Evolutionary conservation across 805 yeast genomes (phyloP), one percentile per base, ranked within the genome.

Genomic region (Deakozyma indianensis): DNA sequence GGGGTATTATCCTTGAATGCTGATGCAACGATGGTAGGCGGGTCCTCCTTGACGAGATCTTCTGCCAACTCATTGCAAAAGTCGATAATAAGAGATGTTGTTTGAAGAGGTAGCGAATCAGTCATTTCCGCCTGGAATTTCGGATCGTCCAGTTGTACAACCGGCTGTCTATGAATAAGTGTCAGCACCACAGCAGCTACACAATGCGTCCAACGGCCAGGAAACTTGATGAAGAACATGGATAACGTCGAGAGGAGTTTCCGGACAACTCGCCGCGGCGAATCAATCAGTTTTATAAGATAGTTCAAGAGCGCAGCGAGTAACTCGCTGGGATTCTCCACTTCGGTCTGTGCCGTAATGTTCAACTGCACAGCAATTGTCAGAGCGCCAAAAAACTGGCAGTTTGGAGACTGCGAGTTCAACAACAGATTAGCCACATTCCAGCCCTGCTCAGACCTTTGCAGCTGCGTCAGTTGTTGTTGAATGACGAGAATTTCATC

Each of bases 321-420:
- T 23, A 53, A 24, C 29, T 44, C 45, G n/a, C 32, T 41, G 18
- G 44, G 43, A 32, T 47, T 48, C 4, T 29, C 28, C 14, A 29
- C 22, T 20, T 38, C 18, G 23, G 11, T 4, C n/a, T 24, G 28
- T 51, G 4, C 48, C 42, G 21, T 44, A 44, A 40, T 51, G 48
- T 74, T 75, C 41, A 81, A 60, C 50, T 71, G 66, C 3, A 85
- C 92, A 0, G 85, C 73, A 48, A 75, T 77, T 0, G 95, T 85
- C 47, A 83, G 68, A 0, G 94, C 94, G 0, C 94, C 95, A 55
- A 85, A 80, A 58, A 80, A 85, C 55, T 77, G 75, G 29, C 61
- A 58, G 40, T 62, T 55, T 3, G 65, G 54, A 22, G 58, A 55
- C 16, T 50, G 35, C 2, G 60, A 49, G 42, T 48, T 48, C 4